phyloP scores from a whole-genome alignment of 2,329 filamentous ascomycete genomes.

The Scorias spongiosa region DNA sequence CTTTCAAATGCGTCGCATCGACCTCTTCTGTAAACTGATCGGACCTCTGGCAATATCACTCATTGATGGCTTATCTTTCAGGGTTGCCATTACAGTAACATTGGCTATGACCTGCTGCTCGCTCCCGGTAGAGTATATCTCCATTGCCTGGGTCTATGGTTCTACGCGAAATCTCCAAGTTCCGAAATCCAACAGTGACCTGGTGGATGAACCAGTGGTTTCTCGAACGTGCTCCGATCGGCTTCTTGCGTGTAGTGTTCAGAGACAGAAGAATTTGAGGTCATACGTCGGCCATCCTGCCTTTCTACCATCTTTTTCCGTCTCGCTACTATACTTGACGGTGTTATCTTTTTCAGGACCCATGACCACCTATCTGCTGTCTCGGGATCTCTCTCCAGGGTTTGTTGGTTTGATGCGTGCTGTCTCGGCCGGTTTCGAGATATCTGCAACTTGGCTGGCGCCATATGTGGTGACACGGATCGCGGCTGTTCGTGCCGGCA shows the following conservation, averaged over 20 bases:
- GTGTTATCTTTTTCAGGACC: constrained; percentile 45
- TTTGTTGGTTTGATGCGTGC: constrained; percentile 40
- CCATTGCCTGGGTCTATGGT: constrained; percentile 31
- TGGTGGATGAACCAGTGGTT: not conserved
- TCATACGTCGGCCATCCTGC: constrained; percentile 39
- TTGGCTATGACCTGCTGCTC: constrained; percentile 36
- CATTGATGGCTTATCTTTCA: constrained; percentile 33
- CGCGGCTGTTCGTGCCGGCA: constrained; percentile 43
- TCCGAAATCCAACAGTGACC: constrained; percentile 2
- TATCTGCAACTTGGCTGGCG: constrained; percentile 45
- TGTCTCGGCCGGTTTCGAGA: constrained; percentile 39
- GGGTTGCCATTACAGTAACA: constrained; percentile 33
- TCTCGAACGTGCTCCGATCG: not conserved
- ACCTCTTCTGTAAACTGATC: constrained; percentile 42
- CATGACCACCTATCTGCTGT: constrained; percentile 49
- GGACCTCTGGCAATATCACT: constrained; percentile 38
- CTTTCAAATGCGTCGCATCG: constrained; percentile 44
- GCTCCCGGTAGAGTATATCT: constrained; percentile 37
- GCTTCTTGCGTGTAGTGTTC: not conserved
- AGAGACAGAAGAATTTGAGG: not conserved
- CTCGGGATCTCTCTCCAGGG: constrained; percentile 36
- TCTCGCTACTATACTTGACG: constrained; percentile 46
- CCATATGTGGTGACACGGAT: constrained; percentile 39
- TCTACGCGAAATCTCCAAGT: constrained; percentile 17
- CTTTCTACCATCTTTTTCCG: constrained; percentile 45